These are phyloP conservation scores for Paraleonurus japonicus DNA, from an alignment of 257 asterid species.

Conservation along the genomic window DNA sequence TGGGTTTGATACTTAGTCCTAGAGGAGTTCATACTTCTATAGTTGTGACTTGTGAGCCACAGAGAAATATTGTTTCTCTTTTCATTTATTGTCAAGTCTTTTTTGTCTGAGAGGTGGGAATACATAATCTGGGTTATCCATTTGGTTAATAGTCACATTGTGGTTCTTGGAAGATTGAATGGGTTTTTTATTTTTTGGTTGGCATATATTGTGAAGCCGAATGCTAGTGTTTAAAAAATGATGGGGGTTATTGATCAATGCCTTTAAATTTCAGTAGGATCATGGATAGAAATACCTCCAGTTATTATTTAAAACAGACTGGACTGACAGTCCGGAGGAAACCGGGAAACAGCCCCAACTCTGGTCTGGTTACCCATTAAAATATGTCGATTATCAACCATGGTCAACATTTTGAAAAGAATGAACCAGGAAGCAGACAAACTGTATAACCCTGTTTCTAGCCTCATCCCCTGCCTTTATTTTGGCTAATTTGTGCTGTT, in stretches of 20 bases:
- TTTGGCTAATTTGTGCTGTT: neutral
- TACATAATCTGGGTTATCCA: neutral
- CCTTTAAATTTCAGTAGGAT: slow-evolving; percentile 1
- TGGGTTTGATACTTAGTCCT: neutral
- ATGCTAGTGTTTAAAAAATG: neutral
- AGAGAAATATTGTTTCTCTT: neutral
- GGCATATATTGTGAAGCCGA: neutral
- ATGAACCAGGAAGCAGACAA: neutral
- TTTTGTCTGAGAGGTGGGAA: neutral
- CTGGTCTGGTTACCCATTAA: neutral
- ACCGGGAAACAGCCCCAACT: neutral
- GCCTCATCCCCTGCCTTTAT: neutral
- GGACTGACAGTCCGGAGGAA: neutral
- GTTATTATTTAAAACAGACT: neutral
- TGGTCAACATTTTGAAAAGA: neutral
- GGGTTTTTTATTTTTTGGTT: neutral
- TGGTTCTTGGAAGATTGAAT: neutral
- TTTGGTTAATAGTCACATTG: neutral
- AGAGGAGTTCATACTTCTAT: neutral
- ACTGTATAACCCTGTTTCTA: neutral
- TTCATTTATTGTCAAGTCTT: neutral
- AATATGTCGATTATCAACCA: neutral
- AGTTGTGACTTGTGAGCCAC: neutral
- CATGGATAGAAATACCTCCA: neutral
- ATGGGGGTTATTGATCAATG: neutral